Conservation (phyloP, 2,329 filamentous ascomycete genomes). For the Periconia sp. region DNA sequence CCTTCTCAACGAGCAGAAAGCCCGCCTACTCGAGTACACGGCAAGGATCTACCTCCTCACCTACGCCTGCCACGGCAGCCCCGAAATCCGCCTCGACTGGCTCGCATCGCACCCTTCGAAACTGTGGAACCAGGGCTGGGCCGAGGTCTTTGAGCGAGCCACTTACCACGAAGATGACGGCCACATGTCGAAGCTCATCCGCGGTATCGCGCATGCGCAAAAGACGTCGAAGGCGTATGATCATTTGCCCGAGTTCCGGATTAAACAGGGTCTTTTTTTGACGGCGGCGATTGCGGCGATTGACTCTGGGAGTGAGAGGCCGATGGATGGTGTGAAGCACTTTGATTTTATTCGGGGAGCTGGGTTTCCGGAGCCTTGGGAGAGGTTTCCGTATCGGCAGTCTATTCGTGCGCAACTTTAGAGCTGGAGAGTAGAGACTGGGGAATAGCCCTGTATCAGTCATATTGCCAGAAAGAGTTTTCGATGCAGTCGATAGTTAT, state of each 20-base stretch:
- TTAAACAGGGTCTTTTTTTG: constrained; percentile 8
- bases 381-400: not conserved
- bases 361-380: not conserved
- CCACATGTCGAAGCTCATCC: constrained; percentile 8
- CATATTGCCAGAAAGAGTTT: too few species aligned
- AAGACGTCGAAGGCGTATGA: constrained; percentile 3
- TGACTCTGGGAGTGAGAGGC: constrained; percentile 1
- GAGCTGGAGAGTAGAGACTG: too few species aligned
- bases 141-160: constrained; percentile 5
- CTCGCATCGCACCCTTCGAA: not conserved
- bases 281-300: constrained; percentile 2
- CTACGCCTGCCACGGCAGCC: constrained; percentile 5
- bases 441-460: too few species aligned
- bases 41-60: constrained; percentile 4
- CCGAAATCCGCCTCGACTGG: constrained; percentile 4
- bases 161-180: constrained; percentile 6
- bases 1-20: constrained; percentile 6
- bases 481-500: too few species aligned
- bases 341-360: not conserved
- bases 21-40: constrained; percentile 8
- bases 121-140: not conserved
- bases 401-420: too few species aligned
- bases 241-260: not conserved
- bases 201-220: not conserved
- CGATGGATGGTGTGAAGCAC: not conserved